Conservation (phyloP, 257 asterid species). For the Gentiana macrophylla region DNA sequence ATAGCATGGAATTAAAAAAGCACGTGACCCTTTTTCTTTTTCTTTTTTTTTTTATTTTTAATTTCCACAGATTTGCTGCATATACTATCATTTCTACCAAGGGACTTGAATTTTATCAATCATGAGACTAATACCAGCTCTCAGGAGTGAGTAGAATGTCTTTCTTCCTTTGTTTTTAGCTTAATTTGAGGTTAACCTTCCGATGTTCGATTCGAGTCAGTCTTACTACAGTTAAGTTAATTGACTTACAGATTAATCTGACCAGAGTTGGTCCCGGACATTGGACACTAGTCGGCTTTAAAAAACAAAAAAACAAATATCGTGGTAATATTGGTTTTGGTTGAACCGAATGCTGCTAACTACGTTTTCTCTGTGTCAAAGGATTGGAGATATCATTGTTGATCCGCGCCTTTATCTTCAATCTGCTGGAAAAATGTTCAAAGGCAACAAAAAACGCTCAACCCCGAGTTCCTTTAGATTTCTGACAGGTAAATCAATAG, state of each 20-base stretch:
- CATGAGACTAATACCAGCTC: slow-evolving; percentile 14
- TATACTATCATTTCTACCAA: slow-evolving; percentile 30
- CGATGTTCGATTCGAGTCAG: slow-evolving; percentile 4
- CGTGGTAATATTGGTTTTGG: too few relatives aligned
- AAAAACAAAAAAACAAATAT: too few relatives aligned
- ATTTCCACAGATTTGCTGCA: slow-evolving; percentile 31
- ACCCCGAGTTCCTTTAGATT: slow-evolving; percentile 24
- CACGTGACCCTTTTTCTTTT: too few relatives aligned
- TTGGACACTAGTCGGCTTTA: too few relatives aligned
- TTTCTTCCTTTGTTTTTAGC: not conserved
- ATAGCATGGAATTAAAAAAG: too few relatives aligned
- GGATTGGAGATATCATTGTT: slow-evolving; percentile 22
- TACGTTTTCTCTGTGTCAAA: slow-evolving; percentile 16
- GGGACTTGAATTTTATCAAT: slow-evolving; percentile 25
- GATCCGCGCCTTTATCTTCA: slow-evolving; percentile 37
- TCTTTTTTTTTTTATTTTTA: too few relatives aligned
- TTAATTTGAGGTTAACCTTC: not conserved
- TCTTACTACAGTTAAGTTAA: too few relatives aligned
- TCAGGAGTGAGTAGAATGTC: slow-evolving; percentile 19
- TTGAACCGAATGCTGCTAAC: not conserved
- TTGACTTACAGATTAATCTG: too few relatives aligned
- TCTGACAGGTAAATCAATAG: slow-evolving; percentile 11
- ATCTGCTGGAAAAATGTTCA: slow-evolving; percentile 34
- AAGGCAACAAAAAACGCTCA: slow-evolving; percentile 18
- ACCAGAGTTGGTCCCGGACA: too few relatives aligned